Conservation (phyloP, 768 basidiomycete species). For the Pisolithus marmoratus region DNA sequence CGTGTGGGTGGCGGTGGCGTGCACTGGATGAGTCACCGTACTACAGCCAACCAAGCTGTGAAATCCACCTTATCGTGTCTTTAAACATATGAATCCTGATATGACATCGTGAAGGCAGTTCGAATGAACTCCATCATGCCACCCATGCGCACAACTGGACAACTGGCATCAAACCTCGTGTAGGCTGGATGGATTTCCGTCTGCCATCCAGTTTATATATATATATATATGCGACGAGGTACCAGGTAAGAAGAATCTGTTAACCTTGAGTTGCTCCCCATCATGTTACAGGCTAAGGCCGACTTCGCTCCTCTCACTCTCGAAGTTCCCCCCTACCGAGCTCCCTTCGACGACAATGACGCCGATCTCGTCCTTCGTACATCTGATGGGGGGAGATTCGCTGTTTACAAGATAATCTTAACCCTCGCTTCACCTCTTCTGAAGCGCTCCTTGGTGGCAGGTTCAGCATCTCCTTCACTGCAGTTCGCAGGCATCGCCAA, state of each 20-base stretch:
- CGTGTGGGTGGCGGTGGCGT: too few relatives aligned
- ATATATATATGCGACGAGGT: constrained; percentile 14
- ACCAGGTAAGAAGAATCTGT: constrained; percentile 12
- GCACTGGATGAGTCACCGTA: too few relatives aligned
- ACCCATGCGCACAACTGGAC: constrained; percentile 15
- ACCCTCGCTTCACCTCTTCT: constrained; percentile 38
- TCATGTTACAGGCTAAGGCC: constrained; percentile 24
- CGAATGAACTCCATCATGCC: not conserved
- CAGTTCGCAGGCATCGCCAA: constrained; percentile 20
- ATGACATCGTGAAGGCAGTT: too few relatives aligned
- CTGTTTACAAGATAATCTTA: constrained; percentile 38
- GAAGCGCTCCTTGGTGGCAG: constrained; percentile 23
- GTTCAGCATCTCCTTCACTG: constrained; percentile 24
- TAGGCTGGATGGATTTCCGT: constrained; percentile 10
- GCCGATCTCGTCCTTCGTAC: constrained; percentile 40
- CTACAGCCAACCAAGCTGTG: too few relatives aligned
- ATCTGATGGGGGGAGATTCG: constrained; percentile 38
- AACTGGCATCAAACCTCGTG: constrained; percentile 27
- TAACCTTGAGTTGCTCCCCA: constrained; percentile 5
- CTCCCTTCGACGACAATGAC: constrained; percentile 35
- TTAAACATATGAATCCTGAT: too few relatives aligned
- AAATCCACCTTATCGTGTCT: too few relatives aligned
- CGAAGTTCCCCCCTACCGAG: constrained; percentile 19
- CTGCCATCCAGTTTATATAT: constrained; percentile 20
- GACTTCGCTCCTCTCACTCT: constrained; percentile 24